These are phyloP conservation scores for Aspergillus sp. DNA, from an alignment of 2,329 filamentous ascomycete species.

Conservation along the genomic window DNA sequence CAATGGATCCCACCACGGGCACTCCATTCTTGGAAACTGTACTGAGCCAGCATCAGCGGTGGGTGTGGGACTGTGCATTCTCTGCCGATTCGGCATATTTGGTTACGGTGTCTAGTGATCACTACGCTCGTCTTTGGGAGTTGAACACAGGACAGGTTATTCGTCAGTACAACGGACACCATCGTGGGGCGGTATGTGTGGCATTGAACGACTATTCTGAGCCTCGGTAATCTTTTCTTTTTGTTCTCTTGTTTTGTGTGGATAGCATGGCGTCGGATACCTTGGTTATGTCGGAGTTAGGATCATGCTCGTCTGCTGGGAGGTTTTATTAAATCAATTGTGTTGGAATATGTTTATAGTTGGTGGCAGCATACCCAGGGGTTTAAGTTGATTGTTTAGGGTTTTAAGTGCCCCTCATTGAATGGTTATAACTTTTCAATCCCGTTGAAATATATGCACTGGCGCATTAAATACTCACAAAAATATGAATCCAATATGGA, in stretches of 20 bases:
- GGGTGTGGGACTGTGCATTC: constrained; percentile 97
- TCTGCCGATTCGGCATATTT: constrained; percentile 88
- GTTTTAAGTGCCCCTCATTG: neutral
- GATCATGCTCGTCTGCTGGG: neutral
- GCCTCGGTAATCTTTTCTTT: constrained; percentile 25
- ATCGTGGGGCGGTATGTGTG: constrained; percentile 84
- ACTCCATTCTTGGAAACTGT: constrained; percentile 75
- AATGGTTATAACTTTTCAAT: neutral
- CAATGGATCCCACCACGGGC: constrained; percentile 40
- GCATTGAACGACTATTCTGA: constrained; percentile 76
- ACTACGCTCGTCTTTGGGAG: constrained; percentile 90
- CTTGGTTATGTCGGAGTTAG: neutral
- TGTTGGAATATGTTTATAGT: neutral
- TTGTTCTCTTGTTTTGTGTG: constrained; percentile 9
- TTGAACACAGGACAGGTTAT: constrained; percentile 80
- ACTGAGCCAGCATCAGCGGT: constrained; percentile 82
- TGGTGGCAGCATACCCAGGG: too few species aligned
- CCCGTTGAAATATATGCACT: neutral
- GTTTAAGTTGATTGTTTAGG: too few species aligned
- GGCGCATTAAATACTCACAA: neutral
- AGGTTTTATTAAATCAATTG: neutral
- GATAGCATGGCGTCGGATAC: constrained; percentile 20
- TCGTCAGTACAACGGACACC: constrained; percentile 90
- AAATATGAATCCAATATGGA: constrained; percentile 1
- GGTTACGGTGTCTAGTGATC: constrained; percentile 87